phyloP scores from a whole-genome alignment of 1,139 yeast species.

The Saccharomyces hybrid region DNA sequence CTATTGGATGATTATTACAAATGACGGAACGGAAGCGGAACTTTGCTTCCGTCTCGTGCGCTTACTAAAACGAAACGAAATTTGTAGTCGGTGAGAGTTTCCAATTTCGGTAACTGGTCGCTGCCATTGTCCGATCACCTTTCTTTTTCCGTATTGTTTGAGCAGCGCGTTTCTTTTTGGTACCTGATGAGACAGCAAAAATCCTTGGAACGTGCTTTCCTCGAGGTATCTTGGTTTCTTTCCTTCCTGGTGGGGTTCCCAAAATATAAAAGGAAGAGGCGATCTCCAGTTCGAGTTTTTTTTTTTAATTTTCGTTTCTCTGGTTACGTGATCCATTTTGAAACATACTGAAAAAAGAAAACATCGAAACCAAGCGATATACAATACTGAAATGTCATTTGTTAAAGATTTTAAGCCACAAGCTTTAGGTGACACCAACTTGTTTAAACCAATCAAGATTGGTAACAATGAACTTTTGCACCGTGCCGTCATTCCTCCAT shows the following conservation, averaged over 20 bases:
- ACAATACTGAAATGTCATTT: conserved; percentile 19
- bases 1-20: neutral
- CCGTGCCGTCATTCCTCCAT: conserved; percentile 45
- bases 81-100: neutral
- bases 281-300: neutral
- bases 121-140: neutral
- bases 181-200: neutral
- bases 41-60: neutral
- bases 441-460: conserved; percentile 44
- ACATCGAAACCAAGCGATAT: neutral
- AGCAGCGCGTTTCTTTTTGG: neutral
- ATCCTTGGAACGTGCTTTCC: neutral
- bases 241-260: neutral
- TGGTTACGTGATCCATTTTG: neutral
- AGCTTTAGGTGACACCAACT: conserved; percentile 33
- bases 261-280: neutral
- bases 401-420: conserved; percentile 27
- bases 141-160: neutral
- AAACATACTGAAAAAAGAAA: conserved; percentile 4
- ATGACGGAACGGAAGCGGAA: conserved; percentile 1
- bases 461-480: conserved; percentile 37
- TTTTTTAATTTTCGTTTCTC: too few relatives aligned
- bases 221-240: neutral
- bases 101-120: neutral
- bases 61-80: neutral